Evolutionary conservation across 768 basidiomycete species (phyloP), one percentile per base, ranked within the genome.

Genomic region (Dendrothele bispora): DNA sequence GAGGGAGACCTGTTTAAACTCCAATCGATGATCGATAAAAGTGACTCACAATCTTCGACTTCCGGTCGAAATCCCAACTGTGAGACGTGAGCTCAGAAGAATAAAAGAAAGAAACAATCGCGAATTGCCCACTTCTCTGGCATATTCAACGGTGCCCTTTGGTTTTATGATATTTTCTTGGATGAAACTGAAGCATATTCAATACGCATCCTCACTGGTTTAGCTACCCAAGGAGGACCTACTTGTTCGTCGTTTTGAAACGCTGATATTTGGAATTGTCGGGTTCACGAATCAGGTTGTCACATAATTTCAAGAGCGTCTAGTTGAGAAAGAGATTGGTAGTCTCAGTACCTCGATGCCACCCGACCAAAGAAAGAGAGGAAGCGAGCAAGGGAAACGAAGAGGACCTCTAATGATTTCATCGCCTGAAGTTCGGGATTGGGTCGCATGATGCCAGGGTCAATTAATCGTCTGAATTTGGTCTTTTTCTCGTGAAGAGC

Each of bases 81-180:
- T 15, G 18, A 43, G 32, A 50, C 24, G 36, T 39, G 35, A 37
- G n/a, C n/a, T n/a, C 52, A 49, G 37, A 46, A 37, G 44, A 52
- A 56, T 42, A 54, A 35, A 39, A 39, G 43, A 35, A 48, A 41
- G 24, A 43, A 43, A 45, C 25, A 39, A 12, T 43, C 22, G 44
- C 41, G 18, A 17, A 53, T 26, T 17, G 74, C 86, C 65, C 25
- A 88, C 90, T 58, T 79, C 87, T 34, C 88, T 73, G 1, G 86
- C 88, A 68, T 87, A 92, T 61, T 93, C 90, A 30, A 93, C 67
- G 1, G 86, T 75, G 3, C 90, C 87, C 65, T 85, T 80, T 12
- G 82, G 81, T 32, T 89, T 78, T 14, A 93, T 75, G 25, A 92
- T 61, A 51, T 80, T 67, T 87, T 77, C 27, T 36, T 32, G 45